Evolutionary conservation across 495 filamentous ascomycete species (phyloP), one percentile per base, ranked within the genome.

Genomic region (Trichoderma reesei): DNA sequence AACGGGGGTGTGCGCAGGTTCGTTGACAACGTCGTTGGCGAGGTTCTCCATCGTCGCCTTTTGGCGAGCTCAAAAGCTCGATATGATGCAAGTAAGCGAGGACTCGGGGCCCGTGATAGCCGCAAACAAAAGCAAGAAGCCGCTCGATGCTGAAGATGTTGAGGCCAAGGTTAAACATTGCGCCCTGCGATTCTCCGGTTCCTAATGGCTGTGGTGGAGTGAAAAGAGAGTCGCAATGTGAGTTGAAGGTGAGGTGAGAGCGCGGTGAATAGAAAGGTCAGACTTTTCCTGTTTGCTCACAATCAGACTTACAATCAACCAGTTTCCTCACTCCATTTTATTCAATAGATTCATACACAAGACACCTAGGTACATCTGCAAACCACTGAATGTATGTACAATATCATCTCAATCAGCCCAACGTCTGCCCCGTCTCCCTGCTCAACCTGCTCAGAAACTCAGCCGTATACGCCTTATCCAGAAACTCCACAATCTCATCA

Each of bases 401-500:
- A 26, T 26, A 26, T 26, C 26, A 26, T 26, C 26, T 26, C 26
- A 26, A 26, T 26, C 26, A 26, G 26, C 26, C 26, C 42, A 46
- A 14, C n/a, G 11, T 14, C n/a, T 46, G 13, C 7, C 42, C n/a
- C n/a, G 13, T 46, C 13, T 46, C 11, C 5, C n/a, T 46, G 10
- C 8, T 14, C 42, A 46, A 18, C 42, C 3, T 46, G 42, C 42
- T 4, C 42, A 62, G 18, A 16, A 62, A 37, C 60, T 62, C 60
- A 1, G 60, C 37, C 36, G 60, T 39, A 41, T 62, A 62, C 60
- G 41, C 11, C 16, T 1, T 62, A 33, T 62, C 60, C 60, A 62
- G 13, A 62, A 39, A 62, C 36, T 62, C 37, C 13, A 39, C 60
- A 41, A 62, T 39, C 26, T 62, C 60, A 62, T 39, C 41, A 10